Evolutionary conservation across 2,329 filamentous ascomycete species (phyloP).

Genomic region (Calonectria crousiana): DNA sequence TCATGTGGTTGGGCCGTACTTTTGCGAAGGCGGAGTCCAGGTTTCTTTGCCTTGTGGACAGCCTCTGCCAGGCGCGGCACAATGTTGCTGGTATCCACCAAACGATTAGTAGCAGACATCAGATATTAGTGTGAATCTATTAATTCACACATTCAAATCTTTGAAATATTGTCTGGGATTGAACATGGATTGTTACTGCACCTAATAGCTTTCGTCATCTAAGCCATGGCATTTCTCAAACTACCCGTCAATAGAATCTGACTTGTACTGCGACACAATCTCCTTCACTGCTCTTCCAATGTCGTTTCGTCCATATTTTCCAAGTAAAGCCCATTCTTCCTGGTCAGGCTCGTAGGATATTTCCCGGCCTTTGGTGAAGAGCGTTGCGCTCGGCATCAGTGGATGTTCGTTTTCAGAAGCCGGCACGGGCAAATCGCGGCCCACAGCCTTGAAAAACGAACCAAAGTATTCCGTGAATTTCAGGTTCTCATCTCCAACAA

Average conservation of each 20-base stretch:
- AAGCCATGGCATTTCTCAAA: neutral
- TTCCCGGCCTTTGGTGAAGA: neutral
- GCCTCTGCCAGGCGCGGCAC: no score
- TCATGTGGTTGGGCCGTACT: no score
- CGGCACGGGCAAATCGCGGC: neutral
- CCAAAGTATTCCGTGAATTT: neutral
- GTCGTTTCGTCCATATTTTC: neutral
- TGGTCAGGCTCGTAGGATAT: neutral
- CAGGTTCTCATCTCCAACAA: neutral
- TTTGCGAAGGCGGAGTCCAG: no score
- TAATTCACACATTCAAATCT: fast-evolving
- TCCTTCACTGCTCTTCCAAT: neutral
- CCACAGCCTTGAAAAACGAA: neutral
- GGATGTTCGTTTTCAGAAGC: neutral
- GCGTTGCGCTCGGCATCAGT: neutral
- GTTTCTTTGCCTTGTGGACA: no score
- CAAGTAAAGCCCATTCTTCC: neutral
- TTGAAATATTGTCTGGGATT: neutral
- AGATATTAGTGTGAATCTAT: neutral
- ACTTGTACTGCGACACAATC: neutral
- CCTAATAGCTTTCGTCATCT: no score
- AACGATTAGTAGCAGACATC: neutral
- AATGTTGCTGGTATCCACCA: neutral
- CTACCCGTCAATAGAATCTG: neutral
- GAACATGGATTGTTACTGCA: neutral